These are phyloP conservation scores for Tulasnella sp. DNA, from an alignment of 768 basidiomycete genomes.

Conservation along the genomic window DNA sequence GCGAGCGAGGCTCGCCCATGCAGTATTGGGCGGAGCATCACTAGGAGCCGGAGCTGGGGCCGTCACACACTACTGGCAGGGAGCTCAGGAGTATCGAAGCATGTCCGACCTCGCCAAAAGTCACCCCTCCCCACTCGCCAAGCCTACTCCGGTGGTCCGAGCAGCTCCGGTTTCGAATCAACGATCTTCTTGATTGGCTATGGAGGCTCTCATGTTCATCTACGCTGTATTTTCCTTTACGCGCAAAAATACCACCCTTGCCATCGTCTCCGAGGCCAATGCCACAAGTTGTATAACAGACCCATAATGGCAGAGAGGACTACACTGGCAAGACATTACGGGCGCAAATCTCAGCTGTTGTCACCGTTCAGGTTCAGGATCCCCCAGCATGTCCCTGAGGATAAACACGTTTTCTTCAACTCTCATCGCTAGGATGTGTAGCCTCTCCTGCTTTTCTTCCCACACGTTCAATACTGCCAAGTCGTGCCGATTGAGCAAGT, in stretches of 20 bases:
- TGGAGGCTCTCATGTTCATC: background rate
- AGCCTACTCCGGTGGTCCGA: background rate
- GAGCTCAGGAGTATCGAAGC: background rate
- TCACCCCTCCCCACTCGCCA: background rate
- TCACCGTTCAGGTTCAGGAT: background rate
- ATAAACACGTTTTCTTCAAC: slow-evolving; percentile 87
- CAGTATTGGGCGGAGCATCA: slow-evolving; percentile 12
- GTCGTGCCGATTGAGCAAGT: slow-evolving; percentile 60
- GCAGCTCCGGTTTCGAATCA: background rate
- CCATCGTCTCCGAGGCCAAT: background rate
- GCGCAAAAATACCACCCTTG: background rate
- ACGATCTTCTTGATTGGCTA: background rate
- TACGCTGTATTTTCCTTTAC: background rate
- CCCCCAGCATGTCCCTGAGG: slow-evolving; percentile 52
- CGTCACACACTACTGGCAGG: background rate
- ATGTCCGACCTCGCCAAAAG: background rate
- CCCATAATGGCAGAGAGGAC: too few relatives aligned
- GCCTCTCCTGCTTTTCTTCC: slow-evolving; percentile 59
- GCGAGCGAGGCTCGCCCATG: slow-evolving; percentile 45
- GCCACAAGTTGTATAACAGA: background rate
- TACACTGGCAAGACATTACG: too few relatives aligned
- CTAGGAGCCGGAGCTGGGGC: slow-evolving; percentile 7
- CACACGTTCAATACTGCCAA: slow-evolving; percentile 61
- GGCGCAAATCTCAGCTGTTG: background rate
- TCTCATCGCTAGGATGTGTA: slow-evolving; percentile 71